Evolutionary conservation across 139 green algal genomes (phyloP), one percentile per base, ranked within the genome.

Genomic region (Chlamydomonas sp.): DNA sequence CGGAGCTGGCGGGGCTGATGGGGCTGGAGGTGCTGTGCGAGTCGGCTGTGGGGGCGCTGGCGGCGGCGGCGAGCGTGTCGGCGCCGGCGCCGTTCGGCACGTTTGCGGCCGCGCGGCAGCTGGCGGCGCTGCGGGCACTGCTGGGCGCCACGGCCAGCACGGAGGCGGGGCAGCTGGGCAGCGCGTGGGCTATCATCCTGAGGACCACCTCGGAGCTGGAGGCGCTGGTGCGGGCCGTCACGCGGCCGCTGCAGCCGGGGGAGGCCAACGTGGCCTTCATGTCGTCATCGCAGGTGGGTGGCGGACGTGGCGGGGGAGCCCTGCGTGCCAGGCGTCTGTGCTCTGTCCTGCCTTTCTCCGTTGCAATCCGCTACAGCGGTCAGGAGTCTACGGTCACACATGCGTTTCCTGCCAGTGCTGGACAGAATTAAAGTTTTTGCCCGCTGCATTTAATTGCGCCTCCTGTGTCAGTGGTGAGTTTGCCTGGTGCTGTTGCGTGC

Each of bases 141-240:
- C 76, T 97, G 17, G 78, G 77, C 10, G 77, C 97, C 31, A 94
- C 92, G 3, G 87, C 63, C 12, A 92, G 92, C 18, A 89, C 93
- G 7, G 92, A 95, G 66, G 95, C 94, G 0, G 93, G 94, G 2
- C 76, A 95, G 80, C 86, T 98, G 58, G 96, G 96, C 80, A 93
- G 85, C 66, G 91, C 88, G 79, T 98, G 96, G 96, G 83, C 95
- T 2, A 83, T 95, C 15, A 82, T 98, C 0, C 92, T 98, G 79
- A 91, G 96, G 59, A 88, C 90, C 31, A 85, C 97, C 3, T 96
- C 92, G 66, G 90, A 91, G n/a, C 92, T 98, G 60, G 93, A 97
- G 83, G 89, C 83, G 4, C 88, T 98, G 57, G 86, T 93, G 73
- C 90, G 77, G 6, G 67, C 77, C 61, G 78, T 93, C 68, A 61